Conservation (phyloP, 371 early-diverging fungal species). For the Mortierella sp. region DNA sequence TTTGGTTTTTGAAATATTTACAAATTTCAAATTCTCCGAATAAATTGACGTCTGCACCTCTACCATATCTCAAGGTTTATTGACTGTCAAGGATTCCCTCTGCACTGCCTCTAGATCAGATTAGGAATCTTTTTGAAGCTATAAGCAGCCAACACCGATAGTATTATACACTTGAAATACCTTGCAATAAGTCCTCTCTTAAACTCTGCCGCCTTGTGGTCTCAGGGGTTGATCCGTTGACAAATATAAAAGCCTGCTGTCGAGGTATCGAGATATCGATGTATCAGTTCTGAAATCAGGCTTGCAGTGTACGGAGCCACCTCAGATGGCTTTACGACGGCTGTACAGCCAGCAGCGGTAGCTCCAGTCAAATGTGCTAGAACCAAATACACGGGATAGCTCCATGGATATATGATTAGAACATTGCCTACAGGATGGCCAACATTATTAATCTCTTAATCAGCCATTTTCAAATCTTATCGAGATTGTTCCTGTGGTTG, state of each 20-base stretch:
- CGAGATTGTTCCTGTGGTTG: neutral
- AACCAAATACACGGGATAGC: conserved; percentile 72
- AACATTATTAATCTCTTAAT: neutral
- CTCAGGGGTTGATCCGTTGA: conserved; percentile 86
- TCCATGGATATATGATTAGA: conserved; percentile 76
- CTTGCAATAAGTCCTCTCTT: conserved; percentile 33
- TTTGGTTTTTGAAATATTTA: neutral
- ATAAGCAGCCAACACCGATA: neutral
- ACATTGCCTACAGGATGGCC: conserved; percentile 17
- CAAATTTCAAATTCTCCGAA: too few species aligned
- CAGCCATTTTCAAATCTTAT: too few species aligned
- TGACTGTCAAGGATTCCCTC: too few species aligned
- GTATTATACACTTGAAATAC: conserved; percentile 39
- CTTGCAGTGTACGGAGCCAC: conserved; percentile 81
- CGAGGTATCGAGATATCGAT: conserved; percentile 79
- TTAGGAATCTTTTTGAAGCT: too few species aligned
- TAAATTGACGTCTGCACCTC: too few species aligned
- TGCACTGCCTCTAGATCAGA: too few species aligned
- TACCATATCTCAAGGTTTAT: too few species aligned
- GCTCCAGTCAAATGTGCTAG: conserved; percentile 80
- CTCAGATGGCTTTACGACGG: conserved; percentile 92
- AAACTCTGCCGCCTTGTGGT: conserved; percentile 66
- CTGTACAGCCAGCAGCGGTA: conserved; percentile 92
- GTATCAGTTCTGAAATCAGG: conserved; percentile 72
- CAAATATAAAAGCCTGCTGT: conserved; percentile 75